Conservation (phyloP, 1,284 basidiomycete genomes). For the Puccinia novopanici region DNA sequence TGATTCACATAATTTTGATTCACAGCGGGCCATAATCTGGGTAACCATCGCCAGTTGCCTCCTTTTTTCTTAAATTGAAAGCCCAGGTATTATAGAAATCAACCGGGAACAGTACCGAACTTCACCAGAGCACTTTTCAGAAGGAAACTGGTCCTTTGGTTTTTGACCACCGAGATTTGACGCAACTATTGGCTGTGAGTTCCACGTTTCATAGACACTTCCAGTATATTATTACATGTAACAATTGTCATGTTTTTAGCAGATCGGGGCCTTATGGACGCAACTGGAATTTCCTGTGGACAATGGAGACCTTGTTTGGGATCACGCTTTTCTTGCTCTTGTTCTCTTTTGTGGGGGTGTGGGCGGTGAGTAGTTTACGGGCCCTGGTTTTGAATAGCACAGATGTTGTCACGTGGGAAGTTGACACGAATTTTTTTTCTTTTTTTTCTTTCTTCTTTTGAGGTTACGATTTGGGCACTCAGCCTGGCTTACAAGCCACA, state of each 20-base stretch:
- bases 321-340: constrained; percentile 76
- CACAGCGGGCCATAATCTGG: constrained; percentile 54
- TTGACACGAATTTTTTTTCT: no score
- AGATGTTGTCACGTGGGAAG: no score
- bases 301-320: constrained; percentile 72
- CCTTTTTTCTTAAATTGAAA: neutral
- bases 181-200: constrained; percentile 90
- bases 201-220: no score
- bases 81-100: constrained; percentile 77
- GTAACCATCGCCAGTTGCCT: no score
- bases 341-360: constrained; percentile 80
- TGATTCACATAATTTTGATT: constrained; percentile 66
- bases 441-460: neutral
- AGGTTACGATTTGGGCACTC: constrained; percentile 68
- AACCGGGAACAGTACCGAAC: constrained; percentile 86
- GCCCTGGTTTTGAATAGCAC: neutral
- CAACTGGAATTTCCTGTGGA: constrained; percentile 91
- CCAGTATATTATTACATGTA: no score
- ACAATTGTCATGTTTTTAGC: neutral
- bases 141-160: constrained; percentile 83
- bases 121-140: constrained; percentile 84
- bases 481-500: constrained; percentile 86
- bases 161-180: constrained; percentile 78
- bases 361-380: constrained; percentile 64
- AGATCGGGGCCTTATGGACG: constrained; percentile 66